Base-by-base conservation (phyloP, 1,284 basidiomycete species). In the Inonotus hispidus region DNA sequence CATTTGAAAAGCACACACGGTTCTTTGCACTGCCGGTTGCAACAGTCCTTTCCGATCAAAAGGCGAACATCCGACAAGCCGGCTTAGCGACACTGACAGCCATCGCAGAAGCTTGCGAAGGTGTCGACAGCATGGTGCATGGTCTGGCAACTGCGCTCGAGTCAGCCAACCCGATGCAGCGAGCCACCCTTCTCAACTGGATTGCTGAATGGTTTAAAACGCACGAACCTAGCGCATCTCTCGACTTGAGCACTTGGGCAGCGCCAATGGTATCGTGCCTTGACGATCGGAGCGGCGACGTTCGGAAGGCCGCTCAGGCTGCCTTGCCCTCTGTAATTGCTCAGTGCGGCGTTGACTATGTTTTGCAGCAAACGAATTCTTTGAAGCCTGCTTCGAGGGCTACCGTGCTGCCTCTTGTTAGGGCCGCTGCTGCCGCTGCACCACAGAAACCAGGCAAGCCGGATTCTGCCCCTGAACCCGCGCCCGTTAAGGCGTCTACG, bases 301-400 rank as follows among this genome's bases (percentile, higher is more conserved):
- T 99, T 5, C 86, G 97, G 63, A 98, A 98, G 73, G 88, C 85
- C 10, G 93, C 95, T 0, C 88, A 92, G 65, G 86, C 87, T 1
- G 73, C 96, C 21, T 74, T 99, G 21, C 94, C 95, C 0, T 78
- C 79, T 53, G 76, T 99, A 56, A 88, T 99, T 54, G 75, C 81
- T 8, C 86, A 77, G 53, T 86, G 86, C 23, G 95, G 97, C 1
- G 93, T 85, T 71, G 92, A 95, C 66, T 85, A 84, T 67, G 88
- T 99, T 53, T 79, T 97, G 77, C 88, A 92, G 53, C 88, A 95
- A 72, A 90, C 94, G 2, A 87, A 82, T 63, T 84, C 85, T 1
- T 79, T 99, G 63, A 99, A 99, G 73, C 89, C 96, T 16, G 97
- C 97, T 0, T 97, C 95, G 11, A 87, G 88, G 63, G 79, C 85